A percentile compares a stretch with the other conserved stretches of the same genome.
These are phyloP conservation scores for Pseudocercospora cruenta DNA, from an alignment of 2,329 filamentous ascomycete genomes.

Conservation along the genomic window DNA sequence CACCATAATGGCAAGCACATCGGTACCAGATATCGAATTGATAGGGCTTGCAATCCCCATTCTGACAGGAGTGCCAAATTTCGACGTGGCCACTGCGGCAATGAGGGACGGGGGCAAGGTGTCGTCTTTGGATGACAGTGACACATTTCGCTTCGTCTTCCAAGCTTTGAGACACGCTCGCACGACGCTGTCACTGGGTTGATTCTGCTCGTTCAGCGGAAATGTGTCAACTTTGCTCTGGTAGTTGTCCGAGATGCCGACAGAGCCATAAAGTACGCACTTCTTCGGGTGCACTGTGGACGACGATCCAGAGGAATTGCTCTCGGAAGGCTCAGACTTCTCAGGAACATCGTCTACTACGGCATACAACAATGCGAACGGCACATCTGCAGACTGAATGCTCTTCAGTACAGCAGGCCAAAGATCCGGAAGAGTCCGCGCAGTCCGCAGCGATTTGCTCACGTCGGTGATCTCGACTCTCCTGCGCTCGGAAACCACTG, in stretches of 20 bases:
- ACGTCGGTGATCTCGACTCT: constrained; percentile 26
- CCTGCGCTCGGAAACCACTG: constrained; percentile 30
- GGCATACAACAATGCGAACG: constrained; percentile 34
- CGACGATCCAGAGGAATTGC: constrained; percentile 16
- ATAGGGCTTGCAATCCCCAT: constrained; percentile 43
- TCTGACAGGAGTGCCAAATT: constrained; percentile 42
- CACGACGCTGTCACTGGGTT: constrained; percentile 19
- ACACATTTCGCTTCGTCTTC: constrained; percentile 34
- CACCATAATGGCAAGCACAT: constrained; percentile 45
- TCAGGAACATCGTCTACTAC: constrained; percentile 27
- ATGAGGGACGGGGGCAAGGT: constrained; percentile 35
- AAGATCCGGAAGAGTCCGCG: constrained; percentile 26
- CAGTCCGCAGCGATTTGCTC: constrained; percentile 21
- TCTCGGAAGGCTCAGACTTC: constrained; percentile 10
- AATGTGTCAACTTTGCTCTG: constrained; percentile 33
- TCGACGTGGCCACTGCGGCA: constrained; percentile 38
- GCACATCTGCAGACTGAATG: constrained; percentile 30
- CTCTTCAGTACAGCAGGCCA: constrained; percentile 31
- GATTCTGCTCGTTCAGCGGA: constrained; percentile 17
- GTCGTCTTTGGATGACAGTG: constrained; percentile 38
- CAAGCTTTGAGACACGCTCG: constrained; percentile 39
- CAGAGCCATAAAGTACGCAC: constrained; percentile 32
- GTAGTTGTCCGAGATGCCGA: constrained; percentile 34
- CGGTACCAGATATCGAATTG: constrained; percentile 39
- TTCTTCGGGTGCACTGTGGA: constrained; percentile 18